These are phyloP conservation scores for Boletus sp. DNA, from an alignment of 1,284 basidiomycete genomes.

Conservation along the genomic window DNA sequence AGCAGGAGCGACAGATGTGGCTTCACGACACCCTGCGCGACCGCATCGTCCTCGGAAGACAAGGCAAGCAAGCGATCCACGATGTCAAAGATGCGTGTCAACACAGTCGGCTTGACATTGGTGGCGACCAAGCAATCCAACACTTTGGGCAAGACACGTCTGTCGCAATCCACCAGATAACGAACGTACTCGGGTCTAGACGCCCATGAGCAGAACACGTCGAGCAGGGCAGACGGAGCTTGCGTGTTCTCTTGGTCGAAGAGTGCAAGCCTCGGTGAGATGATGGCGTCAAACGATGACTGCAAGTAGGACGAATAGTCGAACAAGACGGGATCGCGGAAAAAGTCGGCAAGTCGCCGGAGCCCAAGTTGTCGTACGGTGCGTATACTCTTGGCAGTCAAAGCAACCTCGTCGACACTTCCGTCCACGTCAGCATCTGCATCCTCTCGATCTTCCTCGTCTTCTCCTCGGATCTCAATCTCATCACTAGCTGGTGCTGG, in stretches of 20 bases:
- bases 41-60: conserved; percentile 52
- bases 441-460: conserved; percentile 43
- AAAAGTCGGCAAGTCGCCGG: conserved; percentile 89
- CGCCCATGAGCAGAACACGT: conserved; percentile 86
- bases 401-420: conserved; percentile 41
- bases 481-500: conserved; percentile 21
- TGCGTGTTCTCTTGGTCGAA: conserved; percentile 91
- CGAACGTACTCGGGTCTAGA: conserved; percentile 57
- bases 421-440: conserved; percentile 34
- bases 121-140: conserved; percentile 82
- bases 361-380: conserved; percentile 82
- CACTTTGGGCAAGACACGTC: conserved; percentile 72
- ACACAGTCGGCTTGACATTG: conserved; percentile 87
- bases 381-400: conserved; percentile 53
- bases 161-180: conserved; percentile 75
- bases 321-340: conserved; percentile 72
- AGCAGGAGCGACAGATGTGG: conserved; percentile 83
- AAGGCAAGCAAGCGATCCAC: conserved; percentile 74
- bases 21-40: conserved; percentile 65
- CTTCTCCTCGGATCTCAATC: conserved; percentile 39
- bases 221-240: conserved; percentile 87
- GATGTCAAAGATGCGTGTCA: conserved; percentile 85
- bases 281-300: conserved; percentile 70
- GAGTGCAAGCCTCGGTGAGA: conserved; percentile 79
- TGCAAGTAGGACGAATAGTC: conserved; percentile 77